Base-by-base conservation (phyloP, 768 basidiomycete species). In the Favolaschia claudopus region DNA sequence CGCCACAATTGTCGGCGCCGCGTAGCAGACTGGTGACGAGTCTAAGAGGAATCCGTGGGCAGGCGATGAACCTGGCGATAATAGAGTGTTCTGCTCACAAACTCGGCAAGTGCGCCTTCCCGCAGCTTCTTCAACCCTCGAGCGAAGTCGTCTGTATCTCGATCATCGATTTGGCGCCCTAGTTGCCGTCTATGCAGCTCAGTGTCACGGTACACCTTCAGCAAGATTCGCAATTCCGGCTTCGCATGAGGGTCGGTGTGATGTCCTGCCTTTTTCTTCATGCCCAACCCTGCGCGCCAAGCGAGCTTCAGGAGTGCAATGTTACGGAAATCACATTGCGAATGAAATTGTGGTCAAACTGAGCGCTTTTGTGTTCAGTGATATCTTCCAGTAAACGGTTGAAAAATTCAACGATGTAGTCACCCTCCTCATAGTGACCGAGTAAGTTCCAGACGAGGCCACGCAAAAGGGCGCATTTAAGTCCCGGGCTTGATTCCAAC, bases 401-500 rank as follows among this genome's bases (percentile, higher is more conserved):
- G 55, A 74, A 69, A 46, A 70, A 69, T 48, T 77, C 76, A 20
- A 74, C 63, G 17, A 74, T 60, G 36, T 76, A 74, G 7, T 65
- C 67, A 0, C 65, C 74, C 3, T 58, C 48, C 24, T 70, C 70
- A 2, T 52, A 43, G 5, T 61, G 39, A 1, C 74, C 76, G 17
- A 64, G 58, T 0, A 67, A 62, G 56, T 77, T 76, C 42, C 75
- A 67, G 14, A 77, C 63, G 37, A 71, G 49, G 6, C 67, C 59
- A 31, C 68, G 43, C 20, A 74, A 62, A 19, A 74, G 68, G 25
- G 66, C 63, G 4, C 63, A 42, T 0, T 55, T 40, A 3, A 74
- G 59, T 10, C 54, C 67, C 1, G 48, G 44, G 8, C 58, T 70
- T 1, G 68, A 73, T 50, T 77, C 75, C 2, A 72, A 51, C 51